These are phyloP conservation scores for Podosphaera fusca DNA, from an alignment of 2,329 filamentous ascomycete species.

Conservation along the genomic window DNA sequence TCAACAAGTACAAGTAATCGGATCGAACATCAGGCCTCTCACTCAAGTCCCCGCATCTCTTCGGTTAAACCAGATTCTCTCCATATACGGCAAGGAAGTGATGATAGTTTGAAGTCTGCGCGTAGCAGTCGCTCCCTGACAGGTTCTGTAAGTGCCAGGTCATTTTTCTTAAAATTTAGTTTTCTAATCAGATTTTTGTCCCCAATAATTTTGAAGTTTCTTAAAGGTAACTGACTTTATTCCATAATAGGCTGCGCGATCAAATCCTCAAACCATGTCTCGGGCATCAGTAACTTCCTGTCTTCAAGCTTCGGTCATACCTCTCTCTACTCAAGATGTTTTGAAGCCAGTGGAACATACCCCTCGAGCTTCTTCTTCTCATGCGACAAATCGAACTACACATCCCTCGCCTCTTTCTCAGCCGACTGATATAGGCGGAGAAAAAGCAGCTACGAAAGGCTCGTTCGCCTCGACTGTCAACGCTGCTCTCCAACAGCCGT, in stretches of 20 bases:
- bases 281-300: neutral
- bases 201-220: neutral
- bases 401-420: slow-evolving; percentile 56
- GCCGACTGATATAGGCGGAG: slow-evolving; percentile 38
- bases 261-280: neutral
- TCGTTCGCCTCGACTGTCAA: slow-evolving; percentile 18
- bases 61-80: slow-evolving; percentile 10
- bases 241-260: neutral
- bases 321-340: slow-evolving; percentile 25
- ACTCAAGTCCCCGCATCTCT: slow-evolving; percentile 15
- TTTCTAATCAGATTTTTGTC: neutral
- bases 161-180: neutral
- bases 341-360: slow-evolving; percentile 33
- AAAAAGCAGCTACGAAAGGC: slow-evolving; percentile 20
- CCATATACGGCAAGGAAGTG: slow-evolving; percentile 28
- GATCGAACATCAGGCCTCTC: slow-evolving; percentile 15
- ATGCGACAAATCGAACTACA: slow-evolving; percentile 35
- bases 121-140: slow-evolving; percentile 34
- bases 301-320: neutral
- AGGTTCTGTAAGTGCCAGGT: slow-evolving; percentile 34
- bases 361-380: slow-evolving; percentile 35
- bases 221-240: neutral
- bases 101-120: slow-evolving; percentile 38
- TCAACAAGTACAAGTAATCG: slow-evolving; percentile 13
- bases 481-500: slow-evolving; percentile 14